Evolutionary conservation across 1,284 basidiomycete genomes (phyloP).

Genomic region (Fomitiporia mediterranea): DNA sequence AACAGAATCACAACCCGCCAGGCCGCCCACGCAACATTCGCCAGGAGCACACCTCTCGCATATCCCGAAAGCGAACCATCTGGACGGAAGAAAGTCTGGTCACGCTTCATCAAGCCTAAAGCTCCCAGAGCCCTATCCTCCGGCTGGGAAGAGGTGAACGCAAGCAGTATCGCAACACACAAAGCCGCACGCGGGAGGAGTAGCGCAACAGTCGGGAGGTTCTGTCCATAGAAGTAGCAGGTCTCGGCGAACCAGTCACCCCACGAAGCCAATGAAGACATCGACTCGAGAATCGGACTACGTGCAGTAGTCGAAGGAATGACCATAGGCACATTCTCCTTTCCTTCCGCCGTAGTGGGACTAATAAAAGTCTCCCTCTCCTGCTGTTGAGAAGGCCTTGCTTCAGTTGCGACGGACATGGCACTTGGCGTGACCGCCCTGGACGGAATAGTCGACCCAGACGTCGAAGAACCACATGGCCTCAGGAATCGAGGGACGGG

Average conservation of each 20-base stretch:
- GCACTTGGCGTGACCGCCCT: slow-evolving; percentile 13
- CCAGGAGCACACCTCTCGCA: slow-evolving; percentile 65
- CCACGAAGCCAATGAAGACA: slow-evolving; percentile 17
- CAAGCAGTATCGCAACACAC: slow-evolving; percentile 60
- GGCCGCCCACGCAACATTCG: slow-evolving; percentile 73
- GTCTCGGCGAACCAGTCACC: slow-evolving; percentile 72
- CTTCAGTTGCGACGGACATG: slow-evolving; percentile 9
- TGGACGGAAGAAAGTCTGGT: slow-evolving; percentile 66
- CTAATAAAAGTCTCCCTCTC: slow-evolving; percentile 11
- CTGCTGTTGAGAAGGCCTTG: slow-evolving; percentile 11
- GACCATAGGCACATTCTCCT: slow-evolving; percentile 5
- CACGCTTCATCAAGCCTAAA: slow-evolving; percentile 48
- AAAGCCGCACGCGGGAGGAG: slow-evolving; percentile 79
- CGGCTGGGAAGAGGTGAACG: slow-evolving; percentile 51
- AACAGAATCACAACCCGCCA: slow-evolving; percentile 64
- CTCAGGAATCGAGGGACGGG: slow-evolving; percentile 9
- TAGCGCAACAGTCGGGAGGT: slow-evolving; percentile 68
- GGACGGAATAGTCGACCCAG: slow-evolving; percentile 14
- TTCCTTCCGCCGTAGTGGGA: slow-evolving; percentile 3
- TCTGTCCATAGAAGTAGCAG: slow-evolving; percentile 75
- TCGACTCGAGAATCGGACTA: neutral
- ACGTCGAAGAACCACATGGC: slow-evolving; percentile 14
- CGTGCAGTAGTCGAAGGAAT: slow-evolving; percentile 3
- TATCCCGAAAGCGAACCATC: slow-evolving; percentile 68
- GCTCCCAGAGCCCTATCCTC: slow-evolving; percentile 43